phyloP scores from a whole-genome alignment of 768 basidiomycete species.

The Panellus pusillus region DNA sequence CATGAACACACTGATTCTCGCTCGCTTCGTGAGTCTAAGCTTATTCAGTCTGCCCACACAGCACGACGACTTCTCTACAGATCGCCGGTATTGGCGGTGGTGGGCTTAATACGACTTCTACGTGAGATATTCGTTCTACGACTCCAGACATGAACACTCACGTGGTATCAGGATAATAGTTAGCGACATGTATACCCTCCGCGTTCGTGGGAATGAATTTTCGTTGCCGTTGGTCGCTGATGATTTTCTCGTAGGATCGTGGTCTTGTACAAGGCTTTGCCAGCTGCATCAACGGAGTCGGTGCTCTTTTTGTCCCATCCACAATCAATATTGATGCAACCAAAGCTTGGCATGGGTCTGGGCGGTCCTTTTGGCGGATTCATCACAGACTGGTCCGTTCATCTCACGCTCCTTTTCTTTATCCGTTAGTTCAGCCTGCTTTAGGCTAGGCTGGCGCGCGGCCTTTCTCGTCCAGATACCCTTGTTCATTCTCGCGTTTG shows the following conservation, averaged over 20 bases:
- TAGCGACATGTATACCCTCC: conserved; percentile 78
- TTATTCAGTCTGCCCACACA: too few species aligned
- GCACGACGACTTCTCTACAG: conserved; percentile 32
- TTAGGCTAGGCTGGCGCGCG: conserved; percentile 78
- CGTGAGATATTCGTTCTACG: conserved; percentile 40
- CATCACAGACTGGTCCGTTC: conserved; percentile 61
- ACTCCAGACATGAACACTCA: not conserved
- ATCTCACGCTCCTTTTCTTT: not conserved
- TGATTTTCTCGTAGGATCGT: conserved; percentile 46
- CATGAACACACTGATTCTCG: conserved; percentile 71
- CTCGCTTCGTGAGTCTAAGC: conserved; percentile 62
- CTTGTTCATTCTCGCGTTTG: conserved; percentile 59
- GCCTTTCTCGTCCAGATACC: conserved; percentile 78
- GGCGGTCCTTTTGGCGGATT: conserved; percentile 77
- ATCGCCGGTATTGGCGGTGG: conserved; percentile 79
- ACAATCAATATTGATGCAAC: not conserved
- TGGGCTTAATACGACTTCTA: conserved; percentile 68
- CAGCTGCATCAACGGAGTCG: conserved; percentile 70
- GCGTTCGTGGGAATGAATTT: conserved; percentile 42
- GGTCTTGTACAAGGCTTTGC: conserved; percentile 72
- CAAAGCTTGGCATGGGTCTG: conserved; percentile 72
- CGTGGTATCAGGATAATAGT: conserved; percentile 55
- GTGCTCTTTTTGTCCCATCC: conserved; percentile 24
- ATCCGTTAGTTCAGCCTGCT: too few species aligned
- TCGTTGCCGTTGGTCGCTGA: not conserved